Base-by-base conservation (phyloP, 495 filamentous ascomycete genomes). In the Aspergillus steynii region DNA sequence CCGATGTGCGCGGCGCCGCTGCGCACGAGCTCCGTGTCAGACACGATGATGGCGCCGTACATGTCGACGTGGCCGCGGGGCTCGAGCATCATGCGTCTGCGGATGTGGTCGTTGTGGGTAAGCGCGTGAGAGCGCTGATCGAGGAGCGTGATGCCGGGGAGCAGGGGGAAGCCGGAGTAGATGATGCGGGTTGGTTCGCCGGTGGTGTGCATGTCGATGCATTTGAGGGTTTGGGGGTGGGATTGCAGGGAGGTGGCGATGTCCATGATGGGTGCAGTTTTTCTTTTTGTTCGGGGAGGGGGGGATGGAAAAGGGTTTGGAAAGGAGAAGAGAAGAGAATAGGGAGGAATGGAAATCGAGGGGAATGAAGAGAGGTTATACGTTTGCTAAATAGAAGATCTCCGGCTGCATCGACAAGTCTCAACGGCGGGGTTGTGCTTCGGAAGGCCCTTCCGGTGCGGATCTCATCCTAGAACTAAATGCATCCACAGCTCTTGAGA, bases 221-320 rank as follows among this genome's bases (percentile, higher is more conserved):
- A 74, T 25, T 60, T 58, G 53, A 73, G 67, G 29, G 55, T 56
- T 31, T 46, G 31, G 48, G 68, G 68, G 59, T 46, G 29, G 61
- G 75, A 75, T 50, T 76, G 71, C 28, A 75, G 76, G 5, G 80
- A 73, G 0, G 66, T 65, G n/a, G 77, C 76, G 56, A 85, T 83
- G 53, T 89, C 87, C 60, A 91, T 86, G 34, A 87, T 84, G 20
- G 20, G 20, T 20, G 20, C 20, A 20, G 20, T 20, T 20, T 20
- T 20, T 20, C 20, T 20, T 20, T 20, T 20, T 20, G 20, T 20
- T 20, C 20, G 20, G 20, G 20, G 20, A 20, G 20, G 20, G 20
- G 20, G 20, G 20, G 20, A 20, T 20, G 20, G 20, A 20, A 20
- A 20, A 20, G 20, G 20, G 20, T 20, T 20, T 20, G 20, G 20